These are phyloP conservation scores for Auriscalpium microsporum DNA, from an alignment of 768 basidiomycete genomes.

Conservation along the genomic window DNA sequence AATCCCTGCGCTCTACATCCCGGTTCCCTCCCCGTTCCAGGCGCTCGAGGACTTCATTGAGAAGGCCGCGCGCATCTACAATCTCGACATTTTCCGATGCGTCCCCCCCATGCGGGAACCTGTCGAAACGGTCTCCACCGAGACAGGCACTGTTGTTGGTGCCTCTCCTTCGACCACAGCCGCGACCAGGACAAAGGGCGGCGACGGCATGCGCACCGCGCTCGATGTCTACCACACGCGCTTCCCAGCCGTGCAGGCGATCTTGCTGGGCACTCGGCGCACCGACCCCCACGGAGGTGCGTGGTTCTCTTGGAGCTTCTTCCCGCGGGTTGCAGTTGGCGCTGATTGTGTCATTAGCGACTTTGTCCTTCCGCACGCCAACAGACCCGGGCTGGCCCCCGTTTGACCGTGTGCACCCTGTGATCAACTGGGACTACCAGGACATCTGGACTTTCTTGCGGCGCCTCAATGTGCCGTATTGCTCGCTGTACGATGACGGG, in stretches of 20 bases:
- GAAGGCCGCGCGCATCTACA: slow-evolving; percentile 50
- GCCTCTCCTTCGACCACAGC: slow-evolving; percentile 16
- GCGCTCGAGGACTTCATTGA: slow-evolving; percentile 79
- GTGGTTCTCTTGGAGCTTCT: slow-evolving; percentile 19
- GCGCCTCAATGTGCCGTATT: slow-evolving; percentile 72
- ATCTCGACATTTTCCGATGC: slow-evolving; percentile 64
- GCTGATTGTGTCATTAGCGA: slow-evolving; percentile 34
- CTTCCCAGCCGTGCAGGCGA: slow-evolving; percentile 63
- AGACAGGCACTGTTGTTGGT: slow-evolving; percentile 15
- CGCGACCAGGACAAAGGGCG: slow-evolving; percentile 36
- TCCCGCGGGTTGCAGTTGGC: not conserved
- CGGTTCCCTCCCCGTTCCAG: slow-evolving; percentile 81
- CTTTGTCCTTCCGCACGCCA: slow-evolving; percentile 61
- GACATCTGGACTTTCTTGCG: slow-evolving; percentile 88
- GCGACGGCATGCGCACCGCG: slow-evolving; percentile 72
- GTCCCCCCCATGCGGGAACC: slow-evolving; percentile 26
- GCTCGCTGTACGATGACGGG: slow-evolving; percentile 86
- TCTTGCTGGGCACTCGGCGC: slow-evolving; percentile 83
- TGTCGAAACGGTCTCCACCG: slow-evolving; percentile 41
- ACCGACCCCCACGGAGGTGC: slow-evolving; percentile 91
- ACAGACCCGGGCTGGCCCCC: slow-evolving; percentile 88
- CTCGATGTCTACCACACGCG: slow-evolving; percentile 61
- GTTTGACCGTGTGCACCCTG: slow-evolving; percentile 88
- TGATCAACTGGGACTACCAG: slow-evolving; percentile 89
- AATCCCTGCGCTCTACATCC: slow-evolving; percentile 76